These are phyloP conservation scores for Microdochium trichocladiopsis DNA, from an alignment of 2,329 filamentous ascomycete species.

Conservation along the genomic window DNA sequence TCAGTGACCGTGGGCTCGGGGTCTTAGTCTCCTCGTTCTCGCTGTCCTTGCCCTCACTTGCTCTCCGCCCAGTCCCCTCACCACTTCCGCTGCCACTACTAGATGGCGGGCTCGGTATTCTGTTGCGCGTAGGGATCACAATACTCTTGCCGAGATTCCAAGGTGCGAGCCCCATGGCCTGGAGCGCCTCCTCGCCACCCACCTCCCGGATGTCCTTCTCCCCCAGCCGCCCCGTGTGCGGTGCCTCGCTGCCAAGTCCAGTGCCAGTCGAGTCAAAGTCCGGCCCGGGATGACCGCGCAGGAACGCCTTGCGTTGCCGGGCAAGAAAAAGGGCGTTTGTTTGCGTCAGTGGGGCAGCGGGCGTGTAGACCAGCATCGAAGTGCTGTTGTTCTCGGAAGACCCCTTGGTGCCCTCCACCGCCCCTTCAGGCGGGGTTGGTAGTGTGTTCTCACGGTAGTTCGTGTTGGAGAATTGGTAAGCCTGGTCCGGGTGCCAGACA, in stretches of 20 bases:
- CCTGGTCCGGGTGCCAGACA: constrained; percentile 50
- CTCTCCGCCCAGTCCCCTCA: constrained; percentile 11
- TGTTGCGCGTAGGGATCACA: constrained; percentile 11
- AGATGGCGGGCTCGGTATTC: constrained; percentile 4
- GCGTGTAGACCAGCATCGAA: constrained; percentile 47
- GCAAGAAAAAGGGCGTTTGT: constrained; percentile 51
- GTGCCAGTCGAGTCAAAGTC: constrained; percentile 49
- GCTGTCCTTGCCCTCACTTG: constrained; percentile 12
- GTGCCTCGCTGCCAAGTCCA: constrained; percentile 42
- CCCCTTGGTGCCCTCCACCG: constrained; percentile 3
- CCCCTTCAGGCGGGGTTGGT: constrained; percentile 13
- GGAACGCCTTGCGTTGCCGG: constrained; percentile 49
- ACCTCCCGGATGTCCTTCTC: constrained; percentile 44
- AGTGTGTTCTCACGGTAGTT: constrained; percentile 26
- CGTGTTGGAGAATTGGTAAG: constrained; percentile 41
- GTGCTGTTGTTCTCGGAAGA: constrained; percentile 11
- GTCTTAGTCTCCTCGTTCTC: constrained; percentile 14
- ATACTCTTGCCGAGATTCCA: constrained; percentile 33
- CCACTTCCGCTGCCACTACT: constrained; percentile 3
- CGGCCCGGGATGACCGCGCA: constrained; percentile 44
- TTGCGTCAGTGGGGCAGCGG: constrained; percentile 48
- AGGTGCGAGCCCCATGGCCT: constrained; percentile 51
- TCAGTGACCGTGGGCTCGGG: constrained; percentile 10
- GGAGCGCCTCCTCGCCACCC: constrained; percentile 41
- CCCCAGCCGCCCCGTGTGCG: constrained; percentile 37